Base-by-base conservation (phyloP, 192 early-diverging fungal species). In the Coemansia sp. region DNA sequence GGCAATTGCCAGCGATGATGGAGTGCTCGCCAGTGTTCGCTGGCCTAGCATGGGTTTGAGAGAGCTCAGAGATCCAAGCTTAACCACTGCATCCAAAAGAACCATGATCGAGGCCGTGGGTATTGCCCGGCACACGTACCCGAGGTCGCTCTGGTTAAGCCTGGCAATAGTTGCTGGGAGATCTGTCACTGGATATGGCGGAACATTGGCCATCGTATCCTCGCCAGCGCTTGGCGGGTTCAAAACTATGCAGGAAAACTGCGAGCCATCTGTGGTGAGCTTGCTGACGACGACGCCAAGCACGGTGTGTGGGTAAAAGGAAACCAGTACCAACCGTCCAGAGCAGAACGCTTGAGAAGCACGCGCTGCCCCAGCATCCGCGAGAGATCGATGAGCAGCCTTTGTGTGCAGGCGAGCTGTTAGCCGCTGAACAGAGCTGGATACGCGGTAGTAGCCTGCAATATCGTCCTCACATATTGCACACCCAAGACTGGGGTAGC, bases 401-500 rank as follows among this genome's bases (percentile, higher is more conserved):
- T 68, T 76, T 4, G 34, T 27, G 42, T 81, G 62, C 46, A 81
- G 42, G 13, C 79, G 74, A 31, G 46, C 59, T 16, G 79, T 70
- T n/a, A 81, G 61, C 0, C 79, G 74, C 24, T 70, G 74, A 5
- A 73, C 59, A 0, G 74, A 62, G 48, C 79, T 62, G 17, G 74
- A 70, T 24, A 70, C 90, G 16, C 62, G 87, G 79, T 95, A 94
- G 68, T 89, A 95, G 9, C 71, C 64, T 10, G 85, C 72, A 31
- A 98, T 87, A 69, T 96, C 93, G 34, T 72, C 73, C 37, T 84
- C 85, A 74, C 96, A 96, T 51, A 97, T 93, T 3, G 87, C 75
- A 54, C 97, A 97, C 40, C 87, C 81, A 8, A 98, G 78, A 66
- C 90, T 86, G 37, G 56, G 77, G 57, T 93, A 66, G 40, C 69